Percentiles rank a stretch among this genome's conserved stretches.
phyloP scores from a whole-genome alignment of 2,329 filamentous ascomycete genomes.

The Mycosphaerella arachidis region DNA sequence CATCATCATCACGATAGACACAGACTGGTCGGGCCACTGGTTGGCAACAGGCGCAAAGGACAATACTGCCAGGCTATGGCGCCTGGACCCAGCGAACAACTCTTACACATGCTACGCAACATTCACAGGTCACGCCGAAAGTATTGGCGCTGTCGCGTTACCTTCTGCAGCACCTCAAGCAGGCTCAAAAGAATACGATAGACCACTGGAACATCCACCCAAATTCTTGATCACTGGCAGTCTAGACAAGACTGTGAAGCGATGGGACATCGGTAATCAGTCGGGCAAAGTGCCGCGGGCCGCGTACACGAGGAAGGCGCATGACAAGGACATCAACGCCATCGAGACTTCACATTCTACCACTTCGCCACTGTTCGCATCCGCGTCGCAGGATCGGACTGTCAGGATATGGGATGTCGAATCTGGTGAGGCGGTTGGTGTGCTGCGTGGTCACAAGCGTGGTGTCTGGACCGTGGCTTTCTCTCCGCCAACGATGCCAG shows the following conservation, averaged over 20 bases:
- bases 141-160: slow-evolving; percentile 81
- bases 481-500: slow-evolving; percentile 71
- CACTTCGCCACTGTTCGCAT: slow-evolving; percentile 76
- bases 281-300: slow-evolving; percentile 55
- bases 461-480: slow-evolving; percentile 97
- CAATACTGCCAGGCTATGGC: slow-evolving; percentile 88
- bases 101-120: slow-evolving; percentile 75
- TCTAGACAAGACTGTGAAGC: slow-evolving; percentile 91
- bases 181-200: slow-evolving; percentile 64
- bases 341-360: slow-evolving; percentile 67
- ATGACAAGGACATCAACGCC: slow-evolving; percentile 98
- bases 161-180: slow-evolving; percentile 65
- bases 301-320: slow-evolving; percentile 84
- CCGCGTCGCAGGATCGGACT: slow-evolving; percentile 91
- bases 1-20: slow-evolving; percentile 89
- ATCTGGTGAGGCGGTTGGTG: slow-evolving; percentile 84
- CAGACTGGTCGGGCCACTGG: slow-evolving; percentile 97
- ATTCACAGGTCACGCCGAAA: slow-evolving; percentile 91
- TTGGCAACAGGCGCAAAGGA: slow-evolving; percentile 94
- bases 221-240: slow-evolving; percentile 85
- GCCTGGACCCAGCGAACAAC: slow-evolving; percentile 68
- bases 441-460: slow-evolving; percentile 85
- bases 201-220: slow-evolving; percentile 75
- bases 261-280: slow-evolving; percentile 67
- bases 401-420: slow-evolving; percentile 95